phyloP scores from a whole-genome alignment of 306 rosid species.

The Astragalus glycyphyllos region DNA sequence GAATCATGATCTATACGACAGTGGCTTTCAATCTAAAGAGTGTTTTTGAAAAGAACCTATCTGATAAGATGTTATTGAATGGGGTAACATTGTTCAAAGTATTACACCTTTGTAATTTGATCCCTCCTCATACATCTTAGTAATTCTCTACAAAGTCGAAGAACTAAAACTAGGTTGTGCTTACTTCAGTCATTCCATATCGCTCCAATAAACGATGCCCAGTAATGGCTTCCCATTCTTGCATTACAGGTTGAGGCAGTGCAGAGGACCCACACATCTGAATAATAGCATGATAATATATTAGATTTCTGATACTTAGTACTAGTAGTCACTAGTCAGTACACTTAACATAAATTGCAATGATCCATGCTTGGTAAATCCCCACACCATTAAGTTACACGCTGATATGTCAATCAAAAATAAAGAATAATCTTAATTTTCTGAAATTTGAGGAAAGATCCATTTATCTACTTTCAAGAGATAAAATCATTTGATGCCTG shows the following conservation, averaged over 20 bases:
- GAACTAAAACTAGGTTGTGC: conserved; percentile 30
- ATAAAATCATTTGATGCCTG: not conserved
- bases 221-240: conserved; percentile 84
- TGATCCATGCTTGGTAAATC: no score
- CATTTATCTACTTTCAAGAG: conserved; percentile 23
- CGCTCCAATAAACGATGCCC: conserved; percentile 94
- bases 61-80: no score
- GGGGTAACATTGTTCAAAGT: no score
- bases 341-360: no score
- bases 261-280: conserved; percentile 99
- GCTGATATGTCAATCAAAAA: not conserved
- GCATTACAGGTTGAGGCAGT: conserved; percentile 90
- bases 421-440: conserved; percentile 2
- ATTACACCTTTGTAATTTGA: no score
- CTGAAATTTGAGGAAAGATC: conserved; percentile 16
- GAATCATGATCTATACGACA: no score
- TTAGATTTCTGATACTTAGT: conserved; percentile 22
- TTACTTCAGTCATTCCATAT: conserved; percentile 96
- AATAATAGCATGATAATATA: conserved; percentile 23
- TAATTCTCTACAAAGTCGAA: conserved; percentile 26
- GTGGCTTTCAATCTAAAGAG: no score
- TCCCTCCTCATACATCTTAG: no score
- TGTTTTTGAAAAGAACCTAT: no score
- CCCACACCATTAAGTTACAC: not conserved
- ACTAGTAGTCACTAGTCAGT: no score